Base-by-base conservation (phyloP, 2,329 filamentous ascomycete genomes). In the Amauroascus niger region DNA sequence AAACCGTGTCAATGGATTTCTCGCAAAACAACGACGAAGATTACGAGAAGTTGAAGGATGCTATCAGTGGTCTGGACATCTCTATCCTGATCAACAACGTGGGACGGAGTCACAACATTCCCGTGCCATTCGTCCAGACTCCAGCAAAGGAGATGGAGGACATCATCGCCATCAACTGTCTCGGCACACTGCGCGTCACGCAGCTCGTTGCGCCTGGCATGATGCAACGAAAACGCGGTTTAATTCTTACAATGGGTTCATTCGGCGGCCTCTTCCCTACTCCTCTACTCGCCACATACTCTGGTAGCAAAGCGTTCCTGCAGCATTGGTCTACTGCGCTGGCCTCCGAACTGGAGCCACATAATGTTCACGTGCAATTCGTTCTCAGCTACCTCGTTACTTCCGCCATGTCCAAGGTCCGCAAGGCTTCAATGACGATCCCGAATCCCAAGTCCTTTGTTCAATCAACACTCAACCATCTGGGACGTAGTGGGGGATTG, bases 191-290 rank as follows among this genome's bases (percentile, higher is more conserved):
- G 33, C 86, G 87, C 66, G 84, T 90, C 50, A 98, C 93, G 0
- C 84, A 91, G 67, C 77, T 91, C 47, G 77, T 98, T 40, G 84
- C 86, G 0, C 90, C 93, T 0, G 82, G 86, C 56, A 89, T 98
- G 82, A 80, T 87, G 56, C 77, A 84, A 67, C 86, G 90, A 64
- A 88, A 87, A 73, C 82, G 83, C 54, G 93, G 94, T 22, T 78
- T 98, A 33, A 88, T 98, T 64, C 76, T 98, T 53, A 98, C 91
- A 55, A 96, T 98, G 90, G 93, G 91, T 45, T 96, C 90, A 9
- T 95, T 97, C 67, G 93, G 86, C 58, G 94, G 93, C 61, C 85
- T 94, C 72, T 81, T 93, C 57, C 93, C 93, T 6, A 95, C 88
- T 0, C 90, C 94, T 5, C 83, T 93, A 52, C 80, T 98, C 43